A percentile compares a stretch with the other conserved stretches of the same genome.
These are phyloP conservation scores for Moringa oleifera DNA, from an alignment of 345 rosid species.

Conservation along the genomic window DNA sequence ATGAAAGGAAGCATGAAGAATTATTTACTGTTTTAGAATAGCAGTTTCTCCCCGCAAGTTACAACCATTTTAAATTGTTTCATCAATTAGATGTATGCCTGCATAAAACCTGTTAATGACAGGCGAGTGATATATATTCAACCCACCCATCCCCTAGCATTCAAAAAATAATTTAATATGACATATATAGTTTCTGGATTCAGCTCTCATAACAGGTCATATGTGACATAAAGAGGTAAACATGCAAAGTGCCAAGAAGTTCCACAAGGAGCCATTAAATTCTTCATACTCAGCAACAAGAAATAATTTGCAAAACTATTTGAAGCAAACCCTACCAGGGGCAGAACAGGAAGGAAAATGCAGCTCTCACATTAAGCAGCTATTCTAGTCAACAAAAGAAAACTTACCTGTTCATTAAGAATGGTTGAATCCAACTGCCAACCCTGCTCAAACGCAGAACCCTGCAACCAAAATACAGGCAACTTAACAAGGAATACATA, in stretches of 20 bases:
- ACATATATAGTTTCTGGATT: no score
- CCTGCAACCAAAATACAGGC: conserved; percentile 44
- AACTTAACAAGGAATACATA: conserved; percentile 19
- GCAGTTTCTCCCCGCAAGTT: neutral
- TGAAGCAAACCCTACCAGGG: neutral
- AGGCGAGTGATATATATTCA: no score
- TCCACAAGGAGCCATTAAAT: no score
- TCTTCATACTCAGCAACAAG: neutral
- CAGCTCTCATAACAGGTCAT: no score
- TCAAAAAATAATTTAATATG: no score
- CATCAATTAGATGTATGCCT: neutral
- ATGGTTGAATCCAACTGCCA: conserved; percentile 68
- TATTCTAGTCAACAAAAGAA: neutral
- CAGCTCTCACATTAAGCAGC: neutral
- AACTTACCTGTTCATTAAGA: conserved; percentile 69
- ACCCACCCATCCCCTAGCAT: no score
- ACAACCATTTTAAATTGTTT: neutral
- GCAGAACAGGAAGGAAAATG: neutral
- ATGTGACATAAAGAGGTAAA: no score
- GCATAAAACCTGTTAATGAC: neutral
- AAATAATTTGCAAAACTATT: neutral
- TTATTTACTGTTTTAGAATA: neutral
- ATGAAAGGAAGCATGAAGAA: conserved; percentile 15
- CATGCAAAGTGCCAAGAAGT: no score
- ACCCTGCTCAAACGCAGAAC: conserved; percentile 65